phyloP scores from a whole-genome alignment of 352 stramenopile genomes.

The Achlya hypogyna region DNA sequence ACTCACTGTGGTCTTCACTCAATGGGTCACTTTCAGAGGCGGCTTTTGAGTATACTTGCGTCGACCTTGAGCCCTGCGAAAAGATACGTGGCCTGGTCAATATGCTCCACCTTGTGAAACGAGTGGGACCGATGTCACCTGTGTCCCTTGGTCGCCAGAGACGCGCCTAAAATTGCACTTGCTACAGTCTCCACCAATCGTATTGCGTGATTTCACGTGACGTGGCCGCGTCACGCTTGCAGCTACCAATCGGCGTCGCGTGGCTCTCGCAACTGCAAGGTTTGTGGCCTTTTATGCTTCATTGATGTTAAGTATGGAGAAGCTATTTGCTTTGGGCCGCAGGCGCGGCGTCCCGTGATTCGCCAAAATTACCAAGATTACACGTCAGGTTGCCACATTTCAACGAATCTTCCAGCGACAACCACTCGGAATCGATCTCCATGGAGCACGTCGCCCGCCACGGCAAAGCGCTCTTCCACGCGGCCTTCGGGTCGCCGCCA shows the following conservation, averaged over 20 bases:
- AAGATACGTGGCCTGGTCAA: too few species aligned
- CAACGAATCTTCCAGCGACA: neutral
- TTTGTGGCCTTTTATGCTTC: neutral
- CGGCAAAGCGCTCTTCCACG: neutral
- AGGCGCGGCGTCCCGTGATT: neutral
- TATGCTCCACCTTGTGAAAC: too few species aligned
- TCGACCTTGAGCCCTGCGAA: too few species aligned
- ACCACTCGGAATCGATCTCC: neutral
- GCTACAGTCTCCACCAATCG: too few species aligned
- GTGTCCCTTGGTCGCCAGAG: too few species aligned
- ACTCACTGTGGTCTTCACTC: too few species aligned
- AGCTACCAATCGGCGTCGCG: neutral
- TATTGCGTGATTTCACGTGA: too few species aligned
- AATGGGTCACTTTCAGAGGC: too few species aligned
- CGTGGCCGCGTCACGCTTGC: neutral
- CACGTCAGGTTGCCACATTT: neutral
- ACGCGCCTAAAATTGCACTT: too few species aligned
- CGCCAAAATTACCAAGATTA: neutral
- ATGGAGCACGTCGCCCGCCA: conserved; percentile 1
- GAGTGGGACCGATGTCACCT: too few species aligned
- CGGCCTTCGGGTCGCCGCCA: neutral
- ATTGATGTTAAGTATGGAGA: neutral
- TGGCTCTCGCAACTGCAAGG: neutral
- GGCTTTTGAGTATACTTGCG: too few species aligned
- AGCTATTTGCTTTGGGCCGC: neutral